Conservation (phyloP, 108 stramenopile genomes). For the Nitzschia sp. region DNA sequence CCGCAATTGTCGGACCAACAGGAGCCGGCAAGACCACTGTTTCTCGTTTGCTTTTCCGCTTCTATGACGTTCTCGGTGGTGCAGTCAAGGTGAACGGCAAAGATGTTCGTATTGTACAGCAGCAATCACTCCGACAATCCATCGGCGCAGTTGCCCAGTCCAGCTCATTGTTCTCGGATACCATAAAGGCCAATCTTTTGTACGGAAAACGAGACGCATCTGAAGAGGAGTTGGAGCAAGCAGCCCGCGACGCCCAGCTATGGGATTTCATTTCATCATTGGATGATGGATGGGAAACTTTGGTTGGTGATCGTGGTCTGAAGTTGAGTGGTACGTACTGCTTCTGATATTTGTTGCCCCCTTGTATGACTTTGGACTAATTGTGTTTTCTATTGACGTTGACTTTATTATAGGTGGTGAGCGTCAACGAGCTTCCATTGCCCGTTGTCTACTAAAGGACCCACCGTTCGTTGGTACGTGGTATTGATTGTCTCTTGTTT, state of each 20-base stretch:
- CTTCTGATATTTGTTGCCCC: neutral
- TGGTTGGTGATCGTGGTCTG: conserved; percentile 96
- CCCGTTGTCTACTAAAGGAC: conserved; percentile 90
- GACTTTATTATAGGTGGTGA: conserved; percentile 44
- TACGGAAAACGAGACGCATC: conserved; percentile 80
- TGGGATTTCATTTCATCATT: conserved; percentile 76
- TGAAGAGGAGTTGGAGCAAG: conserved; percentile 69
- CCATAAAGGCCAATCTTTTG: conserved; percentile 82
- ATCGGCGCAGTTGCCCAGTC: conserved; percentile 97
- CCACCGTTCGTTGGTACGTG: conserved; percentile 82
- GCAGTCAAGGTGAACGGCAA: conserved; percentile 91
- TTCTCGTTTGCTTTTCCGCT: conserved; percentile 87
- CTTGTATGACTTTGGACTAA: neutral
- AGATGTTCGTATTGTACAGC: conserved; percentile 85
- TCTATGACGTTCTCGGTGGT: conserved; percentile 86
- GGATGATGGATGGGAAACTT: conserved; percentile 87
- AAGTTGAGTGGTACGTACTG: conserved; percentile 76
- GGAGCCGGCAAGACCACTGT: conserved; percentile 94
- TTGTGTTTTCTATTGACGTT: neutral
- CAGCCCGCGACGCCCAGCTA: conserved; percentile 71
- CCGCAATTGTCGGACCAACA: conserved; percentile 92
- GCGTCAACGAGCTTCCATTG: conserved; percentile 76
- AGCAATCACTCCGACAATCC: conserved; percentile 70
- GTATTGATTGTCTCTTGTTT: neutral
- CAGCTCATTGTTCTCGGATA: conserved; percentile 91